phyloP scores from a whole-genome alignment of 768 basidiomycete genomes.

The Auricularia sp. region DNA sequence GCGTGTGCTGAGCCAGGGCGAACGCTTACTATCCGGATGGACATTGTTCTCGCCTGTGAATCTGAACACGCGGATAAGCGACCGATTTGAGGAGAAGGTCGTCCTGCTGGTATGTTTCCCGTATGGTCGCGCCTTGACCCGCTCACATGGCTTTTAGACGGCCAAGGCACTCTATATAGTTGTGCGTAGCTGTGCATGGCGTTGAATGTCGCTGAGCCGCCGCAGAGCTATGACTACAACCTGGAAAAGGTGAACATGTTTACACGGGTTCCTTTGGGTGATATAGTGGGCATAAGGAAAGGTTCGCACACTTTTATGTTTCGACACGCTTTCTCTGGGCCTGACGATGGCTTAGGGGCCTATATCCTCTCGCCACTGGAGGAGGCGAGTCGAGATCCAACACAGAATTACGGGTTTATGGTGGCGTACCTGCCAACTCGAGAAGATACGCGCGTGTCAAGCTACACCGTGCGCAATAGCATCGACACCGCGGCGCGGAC shows the following conservation, averaged over 20 bases:
- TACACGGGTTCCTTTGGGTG: slow-evolving; percentile 78
- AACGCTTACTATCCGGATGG: slow-evolving; percentile 78
- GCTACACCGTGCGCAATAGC: slow-evolving; percentile 77
- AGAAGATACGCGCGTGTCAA: slow-evolving; percentile 67
- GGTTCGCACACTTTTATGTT: slow-evolving; percentile 32
- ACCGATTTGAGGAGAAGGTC: slow-evolving; percentile 91
- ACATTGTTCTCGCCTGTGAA: slow-evolving; percentile 81
- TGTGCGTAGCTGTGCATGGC: slow-evolving; percentile 32
- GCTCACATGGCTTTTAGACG: slow-evolving; percentile 18
- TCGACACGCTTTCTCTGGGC: not conserved
- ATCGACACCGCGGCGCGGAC: slow-evolving; percentile 21
- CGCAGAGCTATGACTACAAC: slow-evolving; percentile 84
- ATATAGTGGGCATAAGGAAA: slow-evolving; percentile 67
- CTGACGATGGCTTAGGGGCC: slow-evolving; percentile 44
- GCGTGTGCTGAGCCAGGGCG: slow-evolving; percentile 63
- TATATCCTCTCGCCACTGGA: slow-evolving; percentile 93
- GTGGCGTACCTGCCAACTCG: slow-evolving; percentile 67
- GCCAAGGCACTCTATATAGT: slow-evolving; percentile 61
- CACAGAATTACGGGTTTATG: slow-evolving; percentile 82
- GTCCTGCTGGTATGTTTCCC: slow-evolving; percentile 58
- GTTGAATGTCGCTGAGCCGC: slow-evolving; percentile 5
- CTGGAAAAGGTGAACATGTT: slow-evolving; percentile 86
- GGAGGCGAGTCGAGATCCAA: slow-evolving; percentile 78
- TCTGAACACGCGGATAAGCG: slow-evolving; percentile 56
- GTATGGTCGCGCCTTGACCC: not conserved